A percentile compares a stretch with the other conserved stretches of the same genome.
These are phyloP conservation scores for Sarocladium strictum DNA, from an alignment of 2,329 filamentous ascomycete genomes.

Conservation along the genomic window DNA sequence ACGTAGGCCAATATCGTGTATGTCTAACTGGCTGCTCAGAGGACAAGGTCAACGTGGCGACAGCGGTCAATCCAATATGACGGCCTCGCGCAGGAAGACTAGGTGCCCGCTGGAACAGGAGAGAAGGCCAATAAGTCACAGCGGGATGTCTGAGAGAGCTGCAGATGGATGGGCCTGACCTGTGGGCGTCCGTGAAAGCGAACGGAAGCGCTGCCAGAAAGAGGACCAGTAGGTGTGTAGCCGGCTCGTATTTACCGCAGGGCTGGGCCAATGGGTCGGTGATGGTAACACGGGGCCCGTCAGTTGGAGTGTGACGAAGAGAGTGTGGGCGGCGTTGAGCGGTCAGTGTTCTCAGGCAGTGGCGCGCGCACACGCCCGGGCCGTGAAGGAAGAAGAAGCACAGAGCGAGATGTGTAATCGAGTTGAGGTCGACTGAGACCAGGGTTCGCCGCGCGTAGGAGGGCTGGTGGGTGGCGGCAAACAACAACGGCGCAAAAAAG, in stretches of 20 bases:
- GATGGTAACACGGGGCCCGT: constrained; percentile 23
- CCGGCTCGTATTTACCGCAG: constrained; percentile 27
- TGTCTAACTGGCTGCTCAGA: neutral
- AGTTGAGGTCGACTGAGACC: neutral
- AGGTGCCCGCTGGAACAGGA: constrained; percentile 13
- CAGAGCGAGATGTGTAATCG: neutral
- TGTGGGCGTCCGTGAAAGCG: neutral
- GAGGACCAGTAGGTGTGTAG: neutral
- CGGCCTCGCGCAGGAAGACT: neutral
- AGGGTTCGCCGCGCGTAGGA: constrained; percentile 6
- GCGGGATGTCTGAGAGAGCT: neutral
- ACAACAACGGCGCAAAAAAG: constrained; percentile 4
- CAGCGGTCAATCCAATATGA: constrained; percentile 4
- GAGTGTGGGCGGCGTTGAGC: constrained; percentile 5
- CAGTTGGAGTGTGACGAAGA: constrained; percentile 16
- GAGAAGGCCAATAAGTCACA: constrained; percentile 4
- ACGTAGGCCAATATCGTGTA: neutral
- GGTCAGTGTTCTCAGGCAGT: neutral
- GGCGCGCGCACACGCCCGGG: constrained; percentile 1
- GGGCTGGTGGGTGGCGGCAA: neutral
- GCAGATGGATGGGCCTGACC: neutral
- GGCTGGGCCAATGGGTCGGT: constrained; percentile 25
- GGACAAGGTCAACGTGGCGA: neutral
- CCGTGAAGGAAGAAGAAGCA: neutral
- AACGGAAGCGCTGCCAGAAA: constrained; percentile 7